Evolutionary conservation across 2,329 filamentous ascomycete species (phyloP).

Genomic region (Sclerotinia nivalis): DNA sequence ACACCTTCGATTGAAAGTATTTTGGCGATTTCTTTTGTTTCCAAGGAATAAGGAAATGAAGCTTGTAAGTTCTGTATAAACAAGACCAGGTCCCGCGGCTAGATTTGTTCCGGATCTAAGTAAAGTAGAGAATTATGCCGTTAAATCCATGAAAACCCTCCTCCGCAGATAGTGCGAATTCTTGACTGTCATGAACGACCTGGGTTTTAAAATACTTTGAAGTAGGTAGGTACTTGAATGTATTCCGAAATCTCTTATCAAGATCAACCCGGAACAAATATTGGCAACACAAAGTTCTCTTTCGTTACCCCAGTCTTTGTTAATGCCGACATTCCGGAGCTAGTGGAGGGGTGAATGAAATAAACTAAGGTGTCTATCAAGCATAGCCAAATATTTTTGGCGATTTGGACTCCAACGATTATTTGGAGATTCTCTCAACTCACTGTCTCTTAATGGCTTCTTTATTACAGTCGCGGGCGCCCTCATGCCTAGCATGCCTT

Average conservation of each 20-base stretch:
- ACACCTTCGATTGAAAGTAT: slow-evolving; percentile 17
- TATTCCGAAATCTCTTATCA: slow-evolving; percentile 16
- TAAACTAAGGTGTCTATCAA: slow-evolving; percentile 14
- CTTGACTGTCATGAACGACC: not conserved
- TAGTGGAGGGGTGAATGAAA: slow-evolving; percentile 8
- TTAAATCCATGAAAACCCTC: not conserved
- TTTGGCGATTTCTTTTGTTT: not conserved
- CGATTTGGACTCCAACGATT: slow-evolving; percentile 6
- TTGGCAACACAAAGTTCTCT: not conserved
- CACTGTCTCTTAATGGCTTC: slow-evolving; percentile 35
- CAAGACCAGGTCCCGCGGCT: slow-evolving; percentile 14
- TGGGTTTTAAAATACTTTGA: not conserved
- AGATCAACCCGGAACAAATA: slow-evolving; percentile 7
- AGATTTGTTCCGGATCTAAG: slow-evolving; percentile 1
- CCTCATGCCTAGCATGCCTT: slow-evolving; percentile 38
- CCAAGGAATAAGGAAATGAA: slow-evolving; percentile 16
- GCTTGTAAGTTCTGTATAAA: not conserved
- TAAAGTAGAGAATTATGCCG: not conserved
- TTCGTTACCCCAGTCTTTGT: slow-evolving; percentile 8
- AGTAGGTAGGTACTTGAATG: not conserved
- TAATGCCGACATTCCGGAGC: slow-evolving; percentile 12
- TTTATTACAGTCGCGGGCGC: slow-evolving; percentile 33
- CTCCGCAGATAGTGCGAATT: not conserved
- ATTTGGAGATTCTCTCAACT: not conserved
- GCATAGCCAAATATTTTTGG: slow-evolving; percentile 21